A percentile compares a stretch with the other conserved stretches of the same genome.
These are phyloP conservation scores for Trichoderma virens DNA, from an alignment of 495 filamentous ascomycete species.

Conservation along the genomic window DNA sequence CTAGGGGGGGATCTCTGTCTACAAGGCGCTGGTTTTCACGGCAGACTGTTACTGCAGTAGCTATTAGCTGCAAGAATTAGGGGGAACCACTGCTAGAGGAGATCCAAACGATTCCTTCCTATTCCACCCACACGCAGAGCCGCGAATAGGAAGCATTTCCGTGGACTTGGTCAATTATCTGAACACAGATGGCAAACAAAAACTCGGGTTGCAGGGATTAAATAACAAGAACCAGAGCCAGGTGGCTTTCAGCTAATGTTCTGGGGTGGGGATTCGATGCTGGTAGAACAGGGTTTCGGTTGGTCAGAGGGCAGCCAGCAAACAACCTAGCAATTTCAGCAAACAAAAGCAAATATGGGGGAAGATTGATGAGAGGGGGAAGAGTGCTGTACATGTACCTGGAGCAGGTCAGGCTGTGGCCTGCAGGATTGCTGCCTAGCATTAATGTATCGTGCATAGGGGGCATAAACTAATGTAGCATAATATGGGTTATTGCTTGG, in stretches of 20 bases:
- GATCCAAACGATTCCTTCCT: background rate
- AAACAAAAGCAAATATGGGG: background rate
- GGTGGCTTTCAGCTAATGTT: background rate
- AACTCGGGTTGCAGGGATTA: background rate
- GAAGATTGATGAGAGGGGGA: background rate
- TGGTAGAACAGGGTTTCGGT: background rate
- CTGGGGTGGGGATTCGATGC: background rate
- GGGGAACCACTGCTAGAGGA: background rate
- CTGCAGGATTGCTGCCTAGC: too few relatives aligned
- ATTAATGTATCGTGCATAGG: too few relatives aligned
- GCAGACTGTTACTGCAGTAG: too few relatives aligned
- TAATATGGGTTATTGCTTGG: too few relatives aligned
- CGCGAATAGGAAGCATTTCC: background rate
- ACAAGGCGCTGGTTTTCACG: too few relatives aligned
- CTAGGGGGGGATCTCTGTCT: too few relatives aligned
- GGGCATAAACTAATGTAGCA: too few relatives aligned
- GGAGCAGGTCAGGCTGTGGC: too few relatives aligned
- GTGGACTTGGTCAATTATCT: background rate
- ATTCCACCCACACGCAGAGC: background rate
- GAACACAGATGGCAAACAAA: background rate
- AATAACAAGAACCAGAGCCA: background rate
- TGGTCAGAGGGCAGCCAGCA: background rate
- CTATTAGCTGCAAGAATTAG: too few relatives aligned
- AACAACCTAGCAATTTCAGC: background rate
- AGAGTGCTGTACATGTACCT: too few relatives aligned